phyloP scores from a whole-genome alignment of 257 asterid species.

The Fraxinus pennsylvanica region DNA sequence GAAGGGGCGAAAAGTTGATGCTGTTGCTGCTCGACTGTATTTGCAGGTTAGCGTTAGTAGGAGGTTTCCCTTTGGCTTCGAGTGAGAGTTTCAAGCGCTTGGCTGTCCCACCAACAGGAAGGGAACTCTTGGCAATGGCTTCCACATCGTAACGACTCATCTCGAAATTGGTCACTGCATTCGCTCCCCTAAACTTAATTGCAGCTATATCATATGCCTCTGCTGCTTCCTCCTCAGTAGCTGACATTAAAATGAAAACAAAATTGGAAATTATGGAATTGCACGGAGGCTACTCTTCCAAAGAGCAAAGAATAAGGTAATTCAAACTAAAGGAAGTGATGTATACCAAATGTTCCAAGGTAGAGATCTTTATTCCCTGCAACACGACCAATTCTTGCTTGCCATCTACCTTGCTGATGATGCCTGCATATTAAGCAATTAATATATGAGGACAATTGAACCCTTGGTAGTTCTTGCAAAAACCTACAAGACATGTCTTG shows the following conservation, averaged over 20 bases:
- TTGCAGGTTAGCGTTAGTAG: constrained; percentile 30
- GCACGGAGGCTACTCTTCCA: too few relatives aligned
- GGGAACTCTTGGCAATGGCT: constrained; percentile 76
- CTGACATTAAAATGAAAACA: constrained; percentile 33
- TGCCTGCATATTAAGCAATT: constrained; percentile 52
- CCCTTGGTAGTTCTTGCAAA: background rate
- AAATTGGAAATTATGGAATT: background rate
- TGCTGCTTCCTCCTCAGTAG: constrained; percentile 99
- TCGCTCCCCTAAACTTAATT: constrained; percentile 80
- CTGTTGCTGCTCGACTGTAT: constrained; percentile 36
- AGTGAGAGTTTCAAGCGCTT: constrained; percentile 72
- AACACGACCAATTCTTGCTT: constrained; percentile 96
- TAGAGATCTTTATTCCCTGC: constrained; percentile 91
- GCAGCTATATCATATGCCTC: constrained; percentile 98
- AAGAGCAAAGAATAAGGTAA: too few relatives aligned
- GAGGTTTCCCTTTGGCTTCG: constrained; percentile 51
- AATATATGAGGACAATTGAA: background rate
- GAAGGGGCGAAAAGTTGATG: constrained; percentile 60
- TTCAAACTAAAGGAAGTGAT: background rate
- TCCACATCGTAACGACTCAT: constrained; percentile 87
- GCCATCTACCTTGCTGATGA: constrained; percentile 99
- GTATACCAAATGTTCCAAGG: constrained; percentile 87
- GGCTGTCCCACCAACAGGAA: constrained; percentile 82
- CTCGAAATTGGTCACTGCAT: constrained; percentile 90
- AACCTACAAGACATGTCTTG: background rate